Base-by-base conservation (phyloP, 768 basidiomycete genomes). In the Lactifluus pinguis region DNA sequence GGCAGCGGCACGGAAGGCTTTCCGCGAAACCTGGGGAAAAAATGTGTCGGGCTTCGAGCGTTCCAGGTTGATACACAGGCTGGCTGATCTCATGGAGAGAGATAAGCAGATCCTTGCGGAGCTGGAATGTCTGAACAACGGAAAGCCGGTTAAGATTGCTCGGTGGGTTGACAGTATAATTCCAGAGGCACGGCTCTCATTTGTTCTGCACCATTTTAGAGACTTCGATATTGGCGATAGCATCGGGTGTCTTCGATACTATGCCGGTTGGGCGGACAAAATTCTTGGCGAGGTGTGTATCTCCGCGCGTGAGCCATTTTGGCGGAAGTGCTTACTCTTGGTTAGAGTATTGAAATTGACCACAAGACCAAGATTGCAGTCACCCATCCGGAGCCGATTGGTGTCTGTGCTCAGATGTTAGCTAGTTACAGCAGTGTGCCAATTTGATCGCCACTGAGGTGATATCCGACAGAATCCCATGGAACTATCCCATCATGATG, bases 221-320 rank as follows among this genome's bases (percentile, higher is more conserved):
- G 89, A 90, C 69, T 85, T 82, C 63, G 90, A 93, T 70, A 87
- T 93, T 44, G 84, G 82, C 44, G 90, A 92, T 69, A 85, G 77
- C 62, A 75, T 92, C 19, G 83, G 83, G 66, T 91, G 89, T 69
- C 73, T 92, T 54, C 80, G 91, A 53, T 97, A 98, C 75, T 97
- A 94, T 70, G 95, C 92, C 42, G 95, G 95, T 25, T 95, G 89
- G 89, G 91, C 92, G 9, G 95, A 98, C 76, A 98, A 98, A 76
- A 86, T 97, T 53, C 75, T 79, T 29, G 95, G 97, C 21, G 84
- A 95, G 82, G 87, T 86, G 64, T 66, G 73, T 72, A 49, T 62
- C 64, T 56, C 57, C 21, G 49, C 42, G 19, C 50, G n/a, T n/a
- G 25, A 41, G 45, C 39, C 7, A 2, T 44, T 17, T 30, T 54